phyloP scores from a whole-genome alignment of 2,329 filamentous ascomycete genomes.

The Aspergillus felis region DNA sequence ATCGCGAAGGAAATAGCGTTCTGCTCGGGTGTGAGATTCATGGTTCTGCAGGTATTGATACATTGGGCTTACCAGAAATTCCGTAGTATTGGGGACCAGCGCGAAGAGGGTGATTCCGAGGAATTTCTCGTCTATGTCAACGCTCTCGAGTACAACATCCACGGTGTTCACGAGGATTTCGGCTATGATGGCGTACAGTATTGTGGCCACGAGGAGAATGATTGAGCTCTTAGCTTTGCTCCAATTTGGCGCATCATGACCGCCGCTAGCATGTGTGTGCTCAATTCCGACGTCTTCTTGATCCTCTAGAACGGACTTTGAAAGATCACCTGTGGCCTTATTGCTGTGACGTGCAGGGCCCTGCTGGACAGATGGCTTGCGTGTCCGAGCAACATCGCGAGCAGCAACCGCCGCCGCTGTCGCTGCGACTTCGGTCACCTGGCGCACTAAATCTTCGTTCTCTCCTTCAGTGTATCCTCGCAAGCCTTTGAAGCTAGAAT shows the following conservation, averaged over 20 bases:
- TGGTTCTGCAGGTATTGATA: not conserved
- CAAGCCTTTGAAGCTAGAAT: slow-evolving; percentile 21
- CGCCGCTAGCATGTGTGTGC: slow-evolving; percentile 54
- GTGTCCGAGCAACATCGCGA: slow-evolving; percentile 62
- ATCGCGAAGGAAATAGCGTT: slow-evolving; percentile 99
- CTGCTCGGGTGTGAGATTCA: slow-evolving; percentile 39
- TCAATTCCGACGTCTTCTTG: slow-evolving; percentile 46
- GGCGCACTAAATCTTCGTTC: slow-evolving; percentile 73
- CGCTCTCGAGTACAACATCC: slow-evolving; percentile 86
- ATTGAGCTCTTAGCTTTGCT: slow-evolving; percentile 84
- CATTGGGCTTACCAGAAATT: slow-evolving; percentile 72
- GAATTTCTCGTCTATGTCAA: slow-evolving; percentile 95
- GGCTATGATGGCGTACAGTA: slow-evolving; percentile 94
- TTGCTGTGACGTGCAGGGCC: slow-evolving; percentile 26
- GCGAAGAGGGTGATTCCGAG: slow-evolving; percentile 95
- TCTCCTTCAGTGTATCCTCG: slow-evolving; percentile 76
- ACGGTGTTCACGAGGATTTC: slow-evolving; percentile 97
- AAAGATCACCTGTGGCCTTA: slow-evolving; percentile 34
- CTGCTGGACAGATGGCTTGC: slow-evolving; percentile 46
- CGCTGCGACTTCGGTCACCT: slow-evolving; percentile 90
- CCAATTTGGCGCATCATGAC: slow-evolving; percentile 99
- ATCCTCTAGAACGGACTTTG: slow-evolving; percentile 39
- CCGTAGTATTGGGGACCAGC: slow-evolving; percentile 94
- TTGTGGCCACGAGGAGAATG: slow-evolving; percentile 80
- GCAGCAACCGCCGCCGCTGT: slow-evolving; percentile 85